Evolutionary conservation across 2,329 filamentous ascomycete genomes (phyloP).

Genomic region (Paecilomyces formosus): DNA sequence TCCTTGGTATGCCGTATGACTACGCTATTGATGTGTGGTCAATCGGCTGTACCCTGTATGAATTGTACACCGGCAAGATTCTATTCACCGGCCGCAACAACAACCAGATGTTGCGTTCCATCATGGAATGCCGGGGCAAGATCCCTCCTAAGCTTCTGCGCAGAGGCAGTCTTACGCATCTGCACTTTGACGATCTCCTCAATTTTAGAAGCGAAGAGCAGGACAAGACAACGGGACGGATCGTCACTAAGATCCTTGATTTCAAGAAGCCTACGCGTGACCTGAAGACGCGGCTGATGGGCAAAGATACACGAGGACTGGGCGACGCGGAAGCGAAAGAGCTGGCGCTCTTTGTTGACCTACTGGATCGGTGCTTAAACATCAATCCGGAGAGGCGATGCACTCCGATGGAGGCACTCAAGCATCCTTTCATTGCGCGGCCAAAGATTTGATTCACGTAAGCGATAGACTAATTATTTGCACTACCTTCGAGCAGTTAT

Average conservation of each 20-base stretch:
- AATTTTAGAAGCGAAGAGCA: conserved; percentile 80
- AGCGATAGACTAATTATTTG: neutral
- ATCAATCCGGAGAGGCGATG: conserved; percentile 91
- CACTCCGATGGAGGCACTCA: conserved; percentile 75
- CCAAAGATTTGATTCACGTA: conserved; percentile 17
- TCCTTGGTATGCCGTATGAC: conserved; percentile 92
- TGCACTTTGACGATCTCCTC: conserved; percentile 77
- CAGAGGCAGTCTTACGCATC: conserved; percentile 64
- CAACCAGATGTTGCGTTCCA: conserved; percentile 94
- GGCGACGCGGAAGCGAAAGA: conserved; percentile 68
- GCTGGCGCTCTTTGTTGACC: conserved; percentile 73
- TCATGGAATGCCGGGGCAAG: conserved; percentile 93
- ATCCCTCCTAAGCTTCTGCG: conserved; percentile 84
- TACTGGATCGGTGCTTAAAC: conserved; percentile 79
- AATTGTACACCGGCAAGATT: conserved; percentile 96
- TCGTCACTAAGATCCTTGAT: conserved; percentile 41
- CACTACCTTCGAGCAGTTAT: neutral
- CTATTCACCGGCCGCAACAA: conserved; percentile 92
- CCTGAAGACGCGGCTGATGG: conserved; percentile 69
- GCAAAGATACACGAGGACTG: conserved; percentile 65
- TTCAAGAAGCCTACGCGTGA: conserved; percentile 68
- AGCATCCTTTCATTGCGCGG: conserved; percentile 74
- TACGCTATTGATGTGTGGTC: conserved; percentile 97
- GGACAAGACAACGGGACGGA: conserved; percentile 81
- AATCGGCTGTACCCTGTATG: conserved; percentile 92